phyloP scores from a whole-genome alignment of 2,329 filamentous ascomycete species.

The Aspergillus aculeatus region DNA sequence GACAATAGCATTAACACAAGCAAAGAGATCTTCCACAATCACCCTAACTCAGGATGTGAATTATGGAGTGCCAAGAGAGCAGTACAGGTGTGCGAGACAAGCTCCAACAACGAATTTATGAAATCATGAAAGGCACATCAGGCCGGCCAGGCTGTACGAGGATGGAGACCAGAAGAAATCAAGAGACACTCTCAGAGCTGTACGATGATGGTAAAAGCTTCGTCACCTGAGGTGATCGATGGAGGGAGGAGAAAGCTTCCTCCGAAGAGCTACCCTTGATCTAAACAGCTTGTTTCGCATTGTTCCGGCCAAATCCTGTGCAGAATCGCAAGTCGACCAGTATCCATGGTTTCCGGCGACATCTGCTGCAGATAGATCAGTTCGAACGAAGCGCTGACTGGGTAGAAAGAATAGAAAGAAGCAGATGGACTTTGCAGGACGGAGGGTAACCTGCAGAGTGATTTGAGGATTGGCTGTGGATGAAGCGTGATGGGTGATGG shows the following conservation, averaged over 20 bases:
- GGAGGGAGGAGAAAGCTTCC: neutral
- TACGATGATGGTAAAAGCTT: neutral
- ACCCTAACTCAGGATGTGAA: neutral
- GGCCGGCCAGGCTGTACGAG: neutral
- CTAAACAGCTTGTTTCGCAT: conserved; percentile 7
- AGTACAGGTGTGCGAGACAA: neutral
- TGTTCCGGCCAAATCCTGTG: conserved; percentile 7
- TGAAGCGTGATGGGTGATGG: neutral
- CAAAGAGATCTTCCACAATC: too few species aligned
- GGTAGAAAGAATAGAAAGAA: neutral
- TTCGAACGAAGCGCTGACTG: conserved; percentile 11
- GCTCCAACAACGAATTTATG: neutral
- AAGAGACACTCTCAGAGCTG: neutral
- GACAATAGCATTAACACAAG: neutral
- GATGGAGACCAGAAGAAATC: neutral
- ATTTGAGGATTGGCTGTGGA: conserved; percentile 17
- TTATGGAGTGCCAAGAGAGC: neutral
- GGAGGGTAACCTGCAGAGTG: conserved; percentile 1
- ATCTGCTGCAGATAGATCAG: conserved; percentile 6
- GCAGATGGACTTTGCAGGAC: conserved; percentile 13
- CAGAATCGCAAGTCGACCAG: conserved; percentile 17
- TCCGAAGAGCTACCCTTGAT: conserved; percentile 3
- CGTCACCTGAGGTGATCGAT: neutral
- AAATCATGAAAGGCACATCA: neutral
- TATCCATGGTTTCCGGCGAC: conserved; percentile 10